Base-by-base conservation (phyloP, 768 basidiomycete genomes). In the Panaeolus papilionaceus region DNA sequence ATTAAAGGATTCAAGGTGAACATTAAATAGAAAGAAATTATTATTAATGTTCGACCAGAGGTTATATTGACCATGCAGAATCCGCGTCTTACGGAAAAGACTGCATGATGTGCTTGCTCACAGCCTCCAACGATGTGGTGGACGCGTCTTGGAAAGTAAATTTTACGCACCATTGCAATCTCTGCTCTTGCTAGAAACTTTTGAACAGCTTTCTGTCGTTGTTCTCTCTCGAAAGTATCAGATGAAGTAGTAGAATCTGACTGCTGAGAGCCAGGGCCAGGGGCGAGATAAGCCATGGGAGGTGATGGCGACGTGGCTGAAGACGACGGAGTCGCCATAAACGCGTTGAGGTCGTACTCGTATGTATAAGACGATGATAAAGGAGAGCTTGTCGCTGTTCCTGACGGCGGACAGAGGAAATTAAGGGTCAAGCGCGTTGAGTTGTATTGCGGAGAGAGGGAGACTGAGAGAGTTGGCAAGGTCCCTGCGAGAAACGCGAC, bases 241-340 rank as follows among this genome's bases (percentile, higher is more conserved):
- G 77, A 76, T 42, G 76, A 33, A 33, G 33, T 66, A 47, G 77
- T 65, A 61, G 81, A 71, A 67, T 76, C 68, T 61, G 81, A 68
- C 71, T 81, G 78, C 73, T 82, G 79, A 71, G 82, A 71, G 38
- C 79, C 78, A 65, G 80, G 73, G 58, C 79, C 77, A 77, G 79
- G 84, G 67, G 84, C 83, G 67, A 88, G 81, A 82, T 86, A 91
- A 75, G 85, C 78, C 76, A 89, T 83, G 70, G 89, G 89, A 28
- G 93, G 93, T 62, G 93, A 94, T 74, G 90, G 89, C 67, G 92
- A 93, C 76, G 93, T 94, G 73, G 91, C 85, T 69, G 92, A 92
- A 72, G 92, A 93, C 69, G 91, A 88, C 66, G 93, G 91, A 44
- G 92, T 90, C 74, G 91, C 89, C 92, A 93, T 94, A 71, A 71